phyloP scores from a whole-genome alignment of 2,329 filamentous ascomycete species.

The Huntiella abstrusa region DNA sequence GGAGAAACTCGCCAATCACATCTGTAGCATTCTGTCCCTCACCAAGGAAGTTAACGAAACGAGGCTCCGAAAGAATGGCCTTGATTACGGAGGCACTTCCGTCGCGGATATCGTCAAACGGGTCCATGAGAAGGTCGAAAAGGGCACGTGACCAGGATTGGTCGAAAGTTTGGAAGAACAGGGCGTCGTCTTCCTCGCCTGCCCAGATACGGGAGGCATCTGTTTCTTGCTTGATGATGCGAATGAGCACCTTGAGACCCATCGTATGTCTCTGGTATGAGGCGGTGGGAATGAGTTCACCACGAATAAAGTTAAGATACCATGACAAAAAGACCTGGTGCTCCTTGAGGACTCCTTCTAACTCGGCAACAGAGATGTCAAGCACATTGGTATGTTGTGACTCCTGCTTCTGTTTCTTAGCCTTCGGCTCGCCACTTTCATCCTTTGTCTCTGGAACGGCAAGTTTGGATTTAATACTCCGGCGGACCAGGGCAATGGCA shows the following conservation, averaged over 20 bases:
- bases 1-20: constrained; percentile 28
- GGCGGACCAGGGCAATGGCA: constrained; percentile 37
- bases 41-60: constrained; percentile 14
- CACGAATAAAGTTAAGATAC: constrained; percentile 53
- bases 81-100: constrained; percentile 31
- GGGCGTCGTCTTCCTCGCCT: constrained; percentile 21
- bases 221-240: constrained; percentile 51
- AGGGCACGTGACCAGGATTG: constrained; percentile 41
- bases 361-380: constrained; percentile 20
- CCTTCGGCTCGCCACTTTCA: constrained; percentile 6
- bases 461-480: constrained; percentile 21
- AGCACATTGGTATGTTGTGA: constrained; percentile 23
- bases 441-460: constrained; percentile 20
- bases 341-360: constrained; percentile 24
- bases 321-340: constrained; percentile 51
- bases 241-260: constrained; percentile 49
- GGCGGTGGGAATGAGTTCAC: constrained; percentile 58
- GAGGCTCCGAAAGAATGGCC: constrained; percentile 26
- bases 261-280: constrained; percentile 84
- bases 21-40: constrained; percentile 9
- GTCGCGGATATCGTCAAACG: constrained; percentile 78
- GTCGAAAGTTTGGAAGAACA: constrained; percentile 26
- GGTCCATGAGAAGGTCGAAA: constrained; percentile 66
- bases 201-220: constrained; percentile 28
- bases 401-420: constrained; percentile 16